Percentiles rank a stretch among this genome's conserved stretches.
Conservation (phyloP, 148 eudicot genomes). For the Chenopodium quinoa region DNA sequence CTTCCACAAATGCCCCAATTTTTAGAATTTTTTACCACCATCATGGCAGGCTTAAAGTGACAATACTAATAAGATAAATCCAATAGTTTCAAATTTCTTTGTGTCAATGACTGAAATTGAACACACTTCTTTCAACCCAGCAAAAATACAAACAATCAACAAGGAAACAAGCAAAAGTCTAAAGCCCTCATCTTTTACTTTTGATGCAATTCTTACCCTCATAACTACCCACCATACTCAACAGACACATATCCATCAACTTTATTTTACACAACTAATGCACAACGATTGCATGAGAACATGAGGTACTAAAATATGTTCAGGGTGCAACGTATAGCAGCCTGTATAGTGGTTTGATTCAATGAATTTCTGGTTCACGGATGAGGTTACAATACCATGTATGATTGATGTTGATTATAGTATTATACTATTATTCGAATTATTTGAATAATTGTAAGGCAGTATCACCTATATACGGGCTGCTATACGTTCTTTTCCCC, state of each 20-base stretch:
- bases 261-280: background rate
- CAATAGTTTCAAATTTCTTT: background rate
- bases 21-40: background rate
- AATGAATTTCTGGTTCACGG: no score
- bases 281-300: background rate
- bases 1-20: background rate
- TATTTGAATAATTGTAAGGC: no score
- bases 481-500: background rate
- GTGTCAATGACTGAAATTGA: background rate
- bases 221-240: background rate
- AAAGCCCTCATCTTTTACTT: background rate
- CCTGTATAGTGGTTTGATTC: no score
- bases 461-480: no score
- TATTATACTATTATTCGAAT: no score
- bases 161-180: background rate
- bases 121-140: background rate
- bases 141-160: background rate
- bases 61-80: background rate
- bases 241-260: background rate
- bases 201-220: background rate
- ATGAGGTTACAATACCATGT: no score
- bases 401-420: no score
- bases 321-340: background rate
- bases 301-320: background rate
- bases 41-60: background rate